Conservation (phyloP, 2,329 filamentous ascomycete species). For the Clarireedia homoeocarpa region DNA sequence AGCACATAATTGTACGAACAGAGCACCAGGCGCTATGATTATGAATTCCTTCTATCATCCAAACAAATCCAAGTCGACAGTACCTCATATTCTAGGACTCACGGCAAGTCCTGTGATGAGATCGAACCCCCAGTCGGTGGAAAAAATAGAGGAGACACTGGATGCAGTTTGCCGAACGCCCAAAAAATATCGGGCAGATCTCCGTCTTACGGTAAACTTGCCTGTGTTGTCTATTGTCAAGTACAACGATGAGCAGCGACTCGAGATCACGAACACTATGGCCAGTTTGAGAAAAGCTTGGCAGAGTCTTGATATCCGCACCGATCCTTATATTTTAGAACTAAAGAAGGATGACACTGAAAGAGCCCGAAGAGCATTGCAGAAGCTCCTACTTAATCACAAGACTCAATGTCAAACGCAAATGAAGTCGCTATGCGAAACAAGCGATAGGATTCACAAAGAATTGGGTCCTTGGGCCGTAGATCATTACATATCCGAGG, state of each 20-base stretch:
- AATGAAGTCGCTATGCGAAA: slow-evolving; percentile 45
- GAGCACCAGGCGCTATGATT: slow-evolving; percentile 25
- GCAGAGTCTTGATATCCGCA: slow-evolving; percentile 43
- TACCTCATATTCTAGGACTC: slow-evolving; percentile 28
- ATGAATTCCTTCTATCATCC: slow-evolving; percentile 28
- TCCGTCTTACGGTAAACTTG: slow-evolving; percentile 23
- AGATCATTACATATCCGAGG: slow-evolving; percentile 51
- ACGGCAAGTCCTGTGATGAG: slow-evolving; percentile 29
- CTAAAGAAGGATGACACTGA: slow-evolving; percentile 38
- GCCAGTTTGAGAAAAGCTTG: slow-evolving; percentile 17
- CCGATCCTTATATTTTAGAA: slow-evolving; percentile 52
- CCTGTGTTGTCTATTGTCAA: slow-evolving; percentile 19
- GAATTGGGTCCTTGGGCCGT: slow-evolving; percentile 63
- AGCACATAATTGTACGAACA: slow-evolving; percentile 29
- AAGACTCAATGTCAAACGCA: slow-evolving; percentile 48
- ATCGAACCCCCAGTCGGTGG: slow-evolving; percentile 20
- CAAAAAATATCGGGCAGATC: slow-evolving; percentile 44
- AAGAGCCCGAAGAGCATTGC: slow-evolving; percentile 33
- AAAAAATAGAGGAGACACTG: slow-evolving; percentile 43
- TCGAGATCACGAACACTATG: slow-evolving; percentile 14
- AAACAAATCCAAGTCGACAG: slow-evolving; percentile 10
- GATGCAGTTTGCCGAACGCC: slow-evolving; percentile 49
- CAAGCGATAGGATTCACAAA: slow-evolving; percentile 34
- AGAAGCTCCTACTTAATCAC: slow-evolving; percentile 33
- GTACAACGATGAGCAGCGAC: slow-evolving; percentile 8